Percentiles rank a stretch among this genome's conserved stretches.
phyloP scores from a whole-genome alignment of 2,329 filamentous ascomycete genomes.

The Pseudogymnoascus sp. region DNA sequence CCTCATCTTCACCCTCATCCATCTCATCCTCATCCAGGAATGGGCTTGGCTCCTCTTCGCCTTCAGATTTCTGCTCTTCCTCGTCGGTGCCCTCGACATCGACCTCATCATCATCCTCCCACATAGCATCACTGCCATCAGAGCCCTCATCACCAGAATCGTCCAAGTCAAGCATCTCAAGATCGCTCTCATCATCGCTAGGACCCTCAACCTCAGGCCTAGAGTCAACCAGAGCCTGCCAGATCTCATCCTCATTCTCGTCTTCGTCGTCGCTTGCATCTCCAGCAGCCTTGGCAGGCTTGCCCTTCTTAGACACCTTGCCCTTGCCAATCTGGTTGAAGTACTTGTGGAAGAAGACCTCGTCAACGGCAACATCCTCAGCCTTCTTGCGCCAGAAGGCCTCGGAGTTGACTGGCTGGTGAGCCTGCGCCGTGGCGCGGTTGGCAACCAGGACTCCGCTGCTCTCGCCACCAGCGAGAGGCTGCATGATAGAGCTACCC shows the following conservation, averaged over 20 bases:
- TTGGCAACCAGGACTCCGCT: constrained; percentile 51
- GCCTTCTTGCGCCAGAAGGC: constrained; percentile 85
- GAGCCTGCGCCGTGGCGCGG: constrained; percentile 37
- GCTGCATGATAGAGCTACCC: constrained; percentile 94
- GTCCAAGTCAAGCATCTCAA: constrained; percentile 45
- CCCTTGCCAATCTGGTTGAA: constrained; percentile 67
- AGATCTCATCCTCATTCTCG: constrained; percentile 70
- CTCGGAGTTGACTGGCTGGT: constrained; percentile 69
- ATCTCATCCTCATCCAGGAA: constrained; percentile 24
- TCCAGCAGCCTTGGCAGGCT: constrained; percentile 41
- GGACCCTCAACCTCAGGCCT: constrained; percentile 64
- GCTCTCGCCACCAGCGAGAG: constrained; percentile 57
- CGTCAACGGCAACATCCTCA: constrained; percentile 81
- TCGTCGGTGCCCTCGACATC: constrained; percentile 39
- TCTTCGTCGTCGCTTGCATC: constrained; percentile 41
- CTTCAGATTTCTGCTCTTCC: constrained; percentile 37
- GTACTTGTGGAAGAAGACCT: constrained; percentile 98
- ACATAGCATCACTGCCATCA: constrained; percentile 22
- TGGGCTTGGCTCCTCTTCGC: constrained; percentile 26
- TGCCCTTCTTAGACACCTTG: constrained; percentile 47
- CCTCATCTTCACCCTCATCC: constrained; percentile 34
- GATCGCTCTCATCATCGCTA: constrained; percentile 45
- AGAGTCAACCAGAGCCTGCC: constrained; percentile 79
- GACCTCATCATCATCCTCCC: constrained; percentile 40
- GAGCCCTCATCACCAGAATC: constrained; percentile 33